phyloP scores from a whole-genome alignment of 2,329 filamentous ascomycete genomes.

The Phialocephala subalpina region DNA sequence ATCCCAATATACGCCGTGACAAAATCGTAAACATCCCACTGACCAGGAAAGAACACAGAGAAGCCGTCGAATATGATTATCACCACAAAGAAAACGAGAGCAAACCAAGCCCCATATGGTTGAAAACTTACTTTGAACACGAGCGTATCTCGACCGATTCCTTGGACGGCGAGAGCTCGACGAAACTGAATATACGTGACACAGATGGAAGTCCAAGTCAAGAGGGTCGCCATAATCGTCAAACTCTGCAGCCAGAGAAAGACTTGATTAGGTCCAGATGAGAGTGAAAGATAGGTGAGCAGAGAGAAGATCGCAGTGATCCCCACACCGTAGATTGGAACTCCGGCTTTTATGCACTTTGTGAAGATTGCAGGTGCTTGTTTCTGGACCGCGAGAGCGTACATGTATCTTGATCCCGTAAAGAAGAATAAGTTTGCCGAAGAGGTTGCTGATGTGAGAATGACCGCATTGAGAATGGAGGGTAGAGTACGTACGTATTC shows the following conservation, averaged over 20 bases:
- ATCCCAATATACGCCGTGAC: constrained; percentile 80
- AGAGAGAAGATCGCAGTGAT: constrained; percentile 73
- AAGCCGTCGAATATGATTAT: constrained; percentile 83
- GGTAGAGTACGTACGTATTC: too few relatives aligned
- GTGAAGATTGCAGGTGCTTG: constrained; percentile 69
- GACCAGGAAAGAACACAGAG: constrained; percentile 63
- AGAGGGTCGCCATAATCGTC: constrained; percentile 76
- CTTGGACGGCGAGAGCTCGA: constrained; percentile 73
- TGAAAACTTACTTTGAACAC: constrained; percentile 75
- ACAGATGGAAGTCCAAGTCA: constrained; percentile 76
- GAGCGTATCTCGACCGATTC: constrained; percentile 70
- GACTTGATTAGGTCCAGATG: constrained; percentile 53
- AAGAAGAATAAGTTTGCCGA: constrained; percentile 43
- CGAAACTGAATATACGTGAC: constrained; percentile 77
- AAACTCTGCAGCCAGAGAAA: constrained; percentile 57
- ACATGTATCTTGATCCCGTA: constrained; percentile 42
- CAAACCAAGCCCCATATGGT: constrained; percentile 75
- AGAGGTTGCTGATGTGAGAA: constrained; percentile 67
- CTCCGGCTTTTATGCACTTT: constrained; percentile 68
- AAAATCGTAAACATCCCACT: constrained; percentile 74
- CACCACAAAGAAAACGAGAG: constrained; percentile 66
- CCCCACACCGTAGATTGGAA: constrained; percentile 75
- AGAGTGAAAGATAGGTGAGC: constrained; percentile 74
- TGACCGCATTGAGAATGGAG: constrained; percentile 76
- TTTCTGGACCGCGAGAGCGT: constrained; percentile 64